phyloP scores from a whole-genome alignment of 257 asterid genomes.

The Solanum boliviense region DNA sequence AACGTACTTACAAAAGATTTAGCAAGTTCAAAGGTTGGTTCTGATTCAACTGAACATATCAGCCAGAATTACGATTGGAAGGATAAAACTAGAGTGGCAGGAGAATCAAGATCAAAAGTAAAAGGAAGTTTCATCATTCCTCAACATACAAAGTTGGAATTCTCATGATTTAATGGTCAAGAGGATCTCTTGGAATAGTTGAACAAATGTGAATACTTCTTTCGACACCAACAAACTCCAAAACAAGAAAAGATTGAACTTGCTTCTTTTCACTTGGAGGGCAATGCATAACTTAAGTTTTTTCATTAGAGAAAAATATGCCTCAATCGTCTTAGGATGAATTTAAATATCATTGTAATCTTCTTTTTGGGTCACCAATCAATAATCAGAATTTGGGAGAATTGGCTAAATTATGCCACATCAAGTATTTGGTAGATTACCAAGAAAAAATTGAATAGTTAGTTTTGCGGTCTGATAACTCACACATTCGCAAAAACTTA shows the following conservation, averaged over 20 bases:
- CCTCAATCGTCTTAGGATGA: neutral
- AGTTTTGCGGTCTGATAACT: neutral
- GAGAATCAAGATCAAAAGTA: neutral
- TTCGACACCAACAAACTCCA: neutral
- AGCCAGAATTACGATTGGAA: neutral
- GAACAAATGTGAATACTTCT: neutral
- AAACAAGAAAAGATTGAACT: neutral
- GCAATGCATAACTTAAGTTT: neutral
- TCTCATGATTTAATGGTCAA: neutral
- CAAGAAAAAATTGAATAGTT: neutral
- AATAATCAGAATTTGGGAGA: neutral
- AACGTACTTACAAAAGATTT: neutral
- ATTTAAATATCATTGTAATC: neutral
- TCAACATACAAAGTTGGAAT: neutral
- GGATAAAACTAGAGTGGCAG: neutral
- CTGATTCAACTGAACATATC: neutral
- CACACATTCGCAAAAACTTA: neutral
- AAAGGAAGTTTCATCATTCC: neutral
- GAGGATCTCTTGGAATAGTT: neutral
- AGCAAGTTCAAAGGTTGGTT: neutral
- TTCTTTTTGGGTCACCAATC: neutral
- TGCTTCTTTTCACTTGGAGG: neutral
- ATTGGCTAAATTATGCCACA: neutral
- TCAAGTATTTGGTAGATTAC: neutral
- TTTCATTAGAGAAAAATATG: neutral